phyloP scores from a whole-genome alignment of 2,329 filamentous ascomycete species.

The Colletotrichum incanum region DNA sequence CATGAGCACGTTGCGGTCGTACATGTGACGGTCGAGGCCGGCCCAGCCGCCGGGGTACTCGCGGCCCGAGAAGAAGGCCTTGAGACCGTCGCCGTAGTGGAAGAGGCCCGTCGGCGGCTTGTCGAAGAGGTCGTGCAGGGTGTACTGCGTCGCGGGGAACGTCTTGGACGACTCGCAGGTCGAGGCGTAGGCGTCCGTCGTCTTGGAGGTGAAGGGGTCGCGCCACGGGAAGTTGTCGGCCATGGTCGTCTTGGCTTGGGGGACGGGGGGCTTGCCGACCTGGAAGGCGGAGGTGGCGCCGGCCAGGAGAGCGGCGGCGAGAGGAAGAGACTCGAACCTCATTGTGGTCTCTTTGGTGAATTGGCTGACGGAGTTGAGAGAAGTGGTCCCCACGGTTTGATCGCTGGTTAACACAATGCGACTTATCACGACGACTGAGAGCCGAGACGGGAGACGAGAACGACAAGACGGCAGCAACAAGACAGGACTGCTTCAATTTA shows the following conservation, averaged over 20 bases:
- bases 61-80: slow-evolving; percentile 56
- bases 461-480: background rate
- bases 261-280: slow-evolving; percentile 46
- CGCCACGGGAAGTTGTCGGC: slow-evolving; percentile 59
- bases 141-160: slow-evolving; percentile 59
- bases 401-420: background rate
- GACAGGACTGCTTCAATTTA: background rate
- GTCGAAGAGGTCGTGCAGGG: slow-evolving; percentile 60
- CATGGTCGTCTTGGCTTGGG: slow-evolving; percentile 52
- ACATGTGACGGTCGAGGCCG: slow-evolving; percentile 67
- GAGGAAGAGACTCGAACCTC: slow-evolving; percentile 9
- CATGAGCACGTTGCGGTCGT: slow-evolving; percentile 62
- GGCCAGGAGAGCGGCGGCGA: slow-evolving; percentile 35
- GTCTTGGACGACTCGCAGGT: slow-evolving; percentile 53
- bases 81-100: slow-evolving; percentile 58
- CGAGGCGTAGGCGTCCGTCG: slow-evolving; percentile 50
- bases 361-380: background rate
- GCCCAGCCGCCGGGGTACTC: slow-evolving; percentile 68
- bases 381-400: background rate
- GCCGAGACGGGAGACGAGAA: background rate
- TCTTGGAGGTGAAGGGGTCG: slow-evolving; percentile 55
- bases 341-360: slow-evolving; percentile 31
- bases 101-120: slow-evolving; percentile 56
- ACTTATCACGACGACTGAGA: no score
- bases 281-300: slow-evolving; percentile 48